These are phyloP conservation scores for Tricholoma sp. DNA, from an alignment of 768 basidiomycete species.

Conservation along the genomic window DNA sequence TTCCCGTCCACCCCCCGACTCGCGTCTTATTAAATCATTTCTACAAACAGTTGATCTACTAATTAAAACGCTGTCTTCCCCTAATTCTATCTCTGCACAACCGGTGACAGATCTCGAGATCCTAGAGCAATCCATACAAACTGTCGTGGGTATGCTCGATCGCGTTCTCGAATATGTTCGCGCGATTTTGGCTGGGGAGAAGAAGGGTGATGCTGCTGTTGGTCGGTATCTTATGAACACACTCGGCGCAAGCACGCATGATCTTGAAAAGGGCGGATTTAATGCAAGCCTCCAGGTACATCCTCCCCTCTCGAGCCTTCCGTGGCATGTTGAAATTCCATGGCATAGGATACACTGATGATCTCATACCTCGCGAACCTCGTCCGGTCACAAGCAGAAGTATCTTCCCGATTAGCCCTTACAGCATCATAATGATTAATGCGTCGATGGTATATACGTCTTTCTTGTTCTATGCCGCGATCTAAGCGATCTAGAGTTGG, in stretches of 20 bases:
- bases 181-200: slow-evolving; percentile 71
- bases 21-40: slow-evolving; percentile 2
- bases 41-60: slow-evolving; percentile 69
- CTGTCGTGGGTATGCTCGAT: slow-evolving; percentile 75
- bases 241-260: slow-evolving; percentile 65
- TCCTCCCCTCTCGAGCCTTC: slow-evolving; percentile 1
- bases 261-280: slow-evolving; percentile 67
- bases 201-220: slow-evolving; percentile 74
- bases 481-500: not conserved
- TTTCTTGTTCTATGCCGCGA: slow-evolving; percentile 1
- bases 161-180: slow-evolving; percentile 83
- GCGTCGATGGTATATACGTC: slow-evolving; percentile 1
- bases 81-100: slow-evolving; percentile 44
- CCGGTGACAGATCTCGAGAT: slow-evolving; percentile 67
- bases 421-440: slow-evolving; percentile 38
- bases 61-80: slow-evolving; percentile 39
- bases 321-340: slow-evolving; percentile 16
- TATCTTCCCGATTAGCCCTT: slow-evolving; percentile 82
- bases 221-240: slow-evolving; percentile 92
- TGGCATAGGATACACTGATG: slow-evolving; percentile 80
- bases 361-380: slow-evolving; percentile 92
- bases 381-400: slow-evolving; percentile 89
- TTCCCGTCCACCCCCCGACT: not conserved
- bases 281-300: slow-evolving; percentile 70
- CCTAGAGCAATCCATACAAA: slow-evolving; percentile 66